These are phyloP conservation scores for Alopecurus myosuroides DNA, from an alignment of 176 grass and related monocot species.

Conservation along the genomic window DNA sequence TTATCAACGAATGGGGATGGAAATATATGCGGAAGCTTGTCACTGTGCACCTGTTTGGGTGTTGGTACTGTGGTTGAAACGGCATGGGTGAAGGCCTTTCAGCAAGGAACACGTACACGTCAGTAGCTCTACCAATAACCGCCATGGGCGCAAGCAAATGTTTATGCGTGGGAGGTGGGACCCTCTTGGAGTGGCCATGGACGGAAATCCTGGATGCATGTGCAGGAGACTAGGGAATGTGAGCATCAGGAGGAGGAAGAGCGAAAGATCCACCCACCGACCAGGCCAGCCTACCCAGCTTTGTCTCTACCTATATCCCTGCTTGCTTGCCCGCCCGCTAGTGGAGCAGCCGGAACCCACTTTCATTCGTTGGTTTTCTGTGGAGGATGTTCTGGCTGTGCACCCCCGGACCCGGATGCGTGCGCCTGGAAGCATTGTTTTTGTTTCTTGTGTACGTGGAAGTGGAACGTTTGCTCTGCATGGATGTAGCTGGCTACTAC, in stretches of 20 bases:
- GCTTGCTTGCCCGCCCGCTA: neutral
- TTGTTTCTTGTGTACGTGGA: neutral
- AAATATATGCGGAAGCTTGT: too few relatives aligned
- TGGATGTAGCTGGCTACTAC: neutral
- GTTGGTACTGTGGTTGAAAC: too few relatives aligned
- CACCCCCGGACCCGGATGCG: neutral
- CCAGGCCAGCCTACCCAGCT: slow-evolving; percentile 14
- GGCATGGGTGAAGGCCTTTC: too few relatives aligned
- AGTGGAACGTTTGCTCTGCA: neutral
- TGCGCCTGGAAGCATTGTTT: neutral
- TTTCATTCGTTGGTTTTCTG: slow-evolving; percentile 34
- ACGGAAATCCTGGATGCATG: neutral
- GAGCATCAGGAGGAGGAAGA: neutral
- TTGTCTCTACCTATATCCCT: neutral
- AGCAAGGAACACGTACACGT: too few relatives aligned
- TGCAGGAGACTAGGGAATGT: neutral
- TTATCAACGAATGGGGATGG: too few relatives aligned
- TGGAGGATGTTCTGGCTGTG: neutral
- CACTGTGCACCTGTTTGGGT: too few relatives aligned
- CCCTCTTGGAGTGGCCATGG: too few relatives aligned
- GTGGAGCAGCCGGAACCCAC: neutral
- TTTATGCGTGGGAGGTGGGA: too few relatives aligned
- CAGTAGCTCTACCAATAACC: too few relatives aligned
- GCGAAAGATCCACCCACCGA: neutral
- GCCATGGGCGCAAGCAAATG: too few relatives aligned